Evolutionary conservation across 306 rosid genomes (phyloP).

Genomic region (Cajanus cajan): DNA sequence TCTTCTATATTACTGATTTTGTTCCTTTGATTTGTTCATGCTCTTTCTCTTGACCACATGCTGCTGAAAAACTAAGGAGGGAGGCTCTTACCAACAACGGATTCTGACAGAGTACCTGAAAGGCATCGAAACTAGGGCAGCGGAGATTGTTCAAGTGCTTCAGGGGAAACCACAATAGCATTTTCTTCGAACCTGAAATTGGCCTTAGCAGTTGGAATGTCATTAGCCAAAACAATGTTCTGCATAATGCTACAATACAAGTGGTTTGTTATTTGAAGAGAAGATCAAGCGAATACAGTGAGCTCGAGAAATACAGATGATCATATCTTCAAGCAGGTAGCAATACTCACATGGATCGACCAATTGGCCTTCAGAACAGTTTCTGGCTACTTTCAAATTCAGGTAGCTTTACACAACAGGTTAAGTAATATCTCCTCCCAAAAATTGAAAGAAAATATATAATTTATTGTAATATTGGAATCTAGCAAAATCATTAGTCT

Average conservation of each 20-base stretch:
- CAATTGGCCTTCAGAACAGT: slow-evolving; percentile 15
- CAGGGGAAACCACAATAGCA: slow-evolving; percentile 52
- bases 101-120: slow-evolving; percentile 75
- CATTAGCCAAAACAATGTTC: slow-evolving; percentile 7
- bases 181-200: slow-evolving; percentile 12
- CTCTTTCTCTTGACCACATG: slow-evolving; percentile 6
- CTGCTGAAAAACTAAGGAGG: slow-evolving; percentile 55
- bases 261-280: background rate
- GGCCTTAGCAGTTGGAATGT: slow-evolving; percentile 1
- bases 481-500: background rate
- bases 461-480: slow-evolving; percentile 17
- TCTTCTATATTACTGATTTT: slow-evolving; percentile 17
- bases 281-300: slow-evolving; percentile 17
- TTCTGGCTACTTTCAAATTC: slow-evolving; percentile 3
- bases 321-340: slow-evolving; percentile 25
- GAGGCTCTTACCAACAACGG: slow-evolving; percentile 92
- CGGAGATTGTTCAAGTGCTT: slow-evolving; percentile 66
- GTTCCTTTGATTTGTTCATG: slow-evolving; percentile 18
- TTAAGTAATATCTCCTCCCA: slow-evolving; percentile 1
- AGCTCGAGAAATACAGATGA: slow-evolving; percentile 20
- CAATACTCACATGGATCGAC: background rate
- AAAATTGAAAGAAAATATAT: background rate
- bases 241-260: slow-evolving; percentile 28
- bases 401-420: background rate
- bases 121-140: slow-evolving; percentile 74